A percentile compares a stretch with the other conserved stretches of the same genome.
Evolutionary conservation across 169 alveolate genomes (phyloP).

Genomic region (Ichthyophthirius multifiliis): DNA sequence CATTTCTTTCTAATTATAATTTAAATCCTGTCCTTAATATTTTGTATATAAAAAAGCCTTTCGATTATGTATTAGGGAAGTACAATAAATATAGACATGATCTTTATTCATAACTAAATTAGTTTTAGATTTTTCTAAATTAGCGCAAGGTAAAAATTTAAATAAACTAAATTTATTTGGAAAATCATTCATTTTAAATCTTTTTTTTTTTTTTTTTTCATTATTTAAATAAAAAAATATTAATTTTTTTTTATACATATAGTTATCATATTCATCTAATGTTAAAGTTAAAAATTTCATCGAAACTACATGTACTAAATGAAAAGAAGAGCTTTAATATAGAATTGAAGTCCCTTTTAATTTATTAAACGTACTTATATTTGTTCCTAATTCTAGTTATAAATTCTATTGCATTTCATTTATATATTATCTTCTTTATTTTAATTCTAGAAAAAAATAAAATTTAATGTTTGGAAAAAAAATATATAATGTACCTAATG

Average conservation of each 20-base stretch:
- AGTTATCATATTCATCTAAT: constrained; percentile 18
- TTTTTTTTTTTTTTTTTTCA: too few species aligned
- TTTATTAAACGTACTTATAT: constrained; percentile 18
- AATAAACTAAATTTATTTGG: constrained; percentile 25
- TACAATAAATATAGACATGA: constrained; percentile 12
- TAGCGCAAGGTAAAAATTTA: constrained; percentile 34
- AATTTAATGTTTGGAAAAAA: too few species aligned
- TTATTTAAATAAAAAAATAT: too few species aligned
- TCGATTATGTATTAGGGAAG: neutral
- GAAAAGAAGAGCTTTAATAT: constrained; percentile 29
- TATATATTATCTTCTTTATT: too few species aligned
- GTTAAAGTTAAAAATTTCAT: constrained; percentile 28
- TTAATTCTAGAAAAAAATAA: too few species aligned
- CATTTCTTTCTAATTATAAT: too few species aligned
- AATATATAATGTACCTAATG: too few species aligned
- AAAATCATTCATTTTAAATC: neutral
- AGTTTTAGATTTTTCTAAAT: constrained; percentile 29
- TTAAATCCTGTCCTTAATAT: too few species aligned
- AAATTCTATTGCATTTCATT: neutral
- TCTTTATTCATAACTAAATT: constrained; percentile 27
- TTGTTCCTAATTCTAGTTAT: constrained; percentile 24
- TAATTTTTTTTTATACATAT: neutral
- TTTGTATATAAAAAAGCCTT: neutral
- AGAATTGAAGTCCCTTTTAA: constrained; percentile 36
- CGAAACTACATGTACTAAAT: constrained; percentile 36